Evolutionary conservation across 164 flowering plant species (phyloP).

Genomic region (grape (Vitis vinifera)): ASM3070453v1 NC_081819.1:19790001-19790500

Average conservation of each 20-base stretch:
- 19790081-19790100: slow-evolving; percentile 49
- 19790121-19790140: slow-evolving; percentile 39
- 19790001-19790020: slow-evolving; percentile 24
- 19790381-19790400: slow-evolving; percentile 15
- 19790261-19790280: background rate
- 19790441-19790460: slow-evolving; percentile 35
- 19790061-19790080: slow-evolving; percentile 30
- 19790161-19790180: slow-evolving; percentile 4
- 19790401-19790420: slow-evolving; percentile 13
- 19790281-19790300: slow-evolving; percentile 24
- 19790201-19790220: background rate
- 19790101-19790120: slow-evolving; percentile 53
- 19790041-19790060: slow-evolving; percentile 9
- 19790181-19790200: background rate
- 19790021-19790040: slow-evolving; percentile 11
- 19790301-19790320: slow-evolving; percentile 47
- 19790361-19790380: slow-evolving; percentile 23
- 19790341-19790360: slow-evolving; percentile 36
- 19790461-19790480: slow-evolving; percentile 6
- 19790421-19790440: slow-evolving; percentile 56
- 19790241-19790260: background rate
- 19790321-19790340: slow-evolving; percentile 17
- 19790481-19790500: slow-evolving; percentile 5
- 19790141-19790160: slow-evolving; percentile 11
- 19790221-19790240: background rate